Base-by-base conservation (phyloP, 768 basidiomycete genomes). In the Agrocybe pediades region DNA sequence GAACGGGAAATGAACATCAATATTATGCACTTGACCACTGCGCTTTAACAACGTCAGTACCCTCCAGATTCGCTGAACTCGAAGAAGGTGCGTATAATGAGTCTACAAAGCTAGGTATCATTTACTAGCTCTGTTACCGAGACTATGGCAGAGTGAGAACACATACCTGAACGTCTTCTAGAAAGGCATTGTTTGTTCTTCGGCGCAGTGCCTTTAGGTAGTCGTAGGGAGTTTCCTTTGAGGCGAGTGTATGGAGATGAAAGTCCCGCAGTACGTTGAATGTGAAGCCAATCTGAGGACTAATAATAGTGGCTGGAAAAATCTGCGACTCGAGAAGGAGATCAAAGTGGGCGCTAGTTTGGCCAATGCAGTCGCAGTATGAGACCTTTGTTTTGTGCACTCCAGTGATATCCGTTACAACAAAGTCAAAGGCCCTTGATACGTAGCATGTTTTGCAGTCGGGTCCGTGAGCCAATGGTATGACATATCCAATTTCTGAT, bases 211-310 rank as follows among this genome's bases (percentile, higher is more conserved):
- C 51, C 26, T 51, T 42, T 33, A 61, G 41, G 41, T 67, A 76
- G 45, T 75, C 69, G 30, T 68, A 70, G 0, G 56, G 53, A 0
- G 66, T 64, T 7, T 64, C 55, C 52, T 76, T 76, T 2, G 65
- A 72, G 17, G 68, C 48, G 0, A 72, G 51, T 0, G 57, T 65
- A 25, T 69, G 63, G 1, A 65, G 9, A 19, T 75, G 70, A 33
- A 72, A 76, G 13, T 56, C 36, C 1, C 68, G 41, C 41, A 69
- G 57, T 1, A 62, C n/a, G 8, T 46, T 46, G 24, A 65, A 64
- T 7, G 61, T 59, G 41, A 64, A 62, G 6, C 39, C 59, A 0
- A 60, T 63, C 33, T 52, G 45, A 9, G 62, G 64, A 9, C 41
- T 46, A 15, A 41, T 33, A 17, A 56, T 24, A 6, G 57, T 61